Base-by-base conservation (phyloP, 2,329 filamentous ascomycete genomes). In the Tolypocladium cylindrosporum region DNA sequence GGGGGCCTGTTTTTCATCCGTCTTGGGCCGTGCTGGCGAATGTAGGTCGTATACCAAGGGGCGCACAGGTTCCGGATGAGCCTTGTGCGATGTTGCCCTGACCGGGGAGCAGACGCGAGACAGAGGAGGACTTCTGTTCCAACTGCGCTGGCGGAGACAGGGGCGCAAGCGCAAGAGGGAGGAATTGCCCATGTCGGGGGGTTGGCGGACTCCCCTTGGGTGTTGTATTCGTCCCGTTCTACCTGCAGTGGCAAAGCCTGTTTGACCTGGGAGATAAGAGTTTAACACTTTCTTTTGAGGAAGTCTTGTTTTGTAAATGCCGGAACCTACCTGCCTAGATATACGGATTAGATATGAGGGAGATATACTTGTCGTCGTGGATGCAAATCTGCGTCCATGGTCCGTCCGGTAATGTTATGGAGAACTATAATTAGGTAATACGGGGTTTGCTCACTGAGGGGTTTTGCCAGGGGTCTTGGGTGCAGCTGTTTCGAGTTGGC, bases 11-110 rank as follows among this genome's bases (percentile, higher is more conserved):
- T 77, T 70, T 57, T 72, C 68, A 34, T 73, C 71, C 2, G 72
- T 70, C 48, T 58, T 61, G 8, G 66, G 64, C 55, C 76, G 77
- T 1, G 75, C 65, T 1, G 88, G 84, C 66, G 82, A 75, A 68
- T 91, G 85, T 50, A 89, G 75, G 66, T 90, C 87, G 69, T 83
- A 91, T 1, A 81, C 80, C 41, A 91, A 73, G 21, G 69, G 69
- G 5, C 65, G 63, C 50, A 70, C 62, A 16, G 57, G 53, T 31
- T 34, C 41, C n/a, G 34, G n/a, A 10, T 31, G 37, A 36, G 43
- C 8, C 7, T n/a, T 34, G 11, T 43, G 53, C 6, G 54, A 55
- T 19, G 36, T n/a, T n/a, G 19, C 48, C 48, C 48, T 52, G 48
- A 13, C 9, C 21, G 11, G 9, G 10, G 48, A 9, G 27, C 9